A percentile compares a stretch with the other conserved stretches of the same genome.
Evolutionary conservation across 2,329 filamentous ascomycete species (phyloP).

Genomic region (Fusarium proliferatum): DNA sequence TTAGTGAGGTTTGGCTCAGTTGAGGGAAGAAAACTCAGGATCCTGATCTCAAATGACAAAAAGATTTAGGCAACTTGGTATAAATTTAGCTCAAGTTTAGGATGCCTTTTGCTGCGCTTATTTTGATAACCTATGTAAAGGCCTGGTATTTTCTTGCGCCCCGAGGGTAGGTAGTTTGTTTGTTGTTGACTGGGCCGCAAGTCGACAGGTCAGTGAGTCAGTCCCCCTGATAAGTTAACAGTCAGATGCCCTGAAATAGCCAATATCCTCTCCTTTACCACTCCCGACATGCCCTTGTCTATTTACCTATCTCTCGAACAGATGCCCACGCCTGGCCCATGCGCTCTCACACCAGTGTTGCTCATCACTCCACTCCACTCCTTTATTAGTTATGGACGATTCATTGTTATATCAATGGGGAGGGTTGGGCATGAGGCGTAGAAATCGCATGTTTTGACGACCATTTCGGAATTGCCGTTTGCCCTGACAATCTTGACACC

Average conservation of each 20-base stretch:
- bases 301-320: slow-evolving; percentile 1
- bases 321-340: slow-evolving; percentile 24
- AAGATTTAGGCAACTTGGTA: neutral
- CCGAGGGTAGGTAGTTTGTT: neutral
- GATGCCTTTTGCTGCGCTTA: neutral
- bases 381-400: slow-evolving; percentile 6
- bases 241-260: slow-evolving; percentile 5
- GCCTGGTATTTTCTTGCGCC: neutral
- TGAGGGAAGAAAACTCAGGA: neutral
- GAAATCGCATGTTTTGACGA: slow-evolving; percentile 10
- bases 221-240: slow-evolving; percentile 16
- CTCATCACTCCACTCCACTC: slow-evolving; percentile 19
- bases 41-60: neutral
- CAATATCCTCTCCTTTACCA: slow-evolving; percentile 7
- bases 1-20: neutral
- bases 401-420: slow-evolving; percentile 8
- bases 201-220: slow-evolving; percentile 16
- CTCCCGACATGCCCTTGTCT: slow-evolving; percentile 15
- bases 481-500: neutral
- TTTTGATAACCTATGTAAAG: neutral
- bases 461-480: neutral
- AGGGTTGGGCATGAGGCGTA: slow-evolving; percentile 4
- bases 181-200: slow-evolving; percentile 11
- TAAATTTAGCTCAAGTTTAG: neutral
- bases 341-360: slow-evolving; percentile 11